Evolutionary conservation across 108 stramenopile species (phyloP), one percentile per base, ranked within the genome.

Genomic region (Chaetoceros tenuissimus): DNA sequence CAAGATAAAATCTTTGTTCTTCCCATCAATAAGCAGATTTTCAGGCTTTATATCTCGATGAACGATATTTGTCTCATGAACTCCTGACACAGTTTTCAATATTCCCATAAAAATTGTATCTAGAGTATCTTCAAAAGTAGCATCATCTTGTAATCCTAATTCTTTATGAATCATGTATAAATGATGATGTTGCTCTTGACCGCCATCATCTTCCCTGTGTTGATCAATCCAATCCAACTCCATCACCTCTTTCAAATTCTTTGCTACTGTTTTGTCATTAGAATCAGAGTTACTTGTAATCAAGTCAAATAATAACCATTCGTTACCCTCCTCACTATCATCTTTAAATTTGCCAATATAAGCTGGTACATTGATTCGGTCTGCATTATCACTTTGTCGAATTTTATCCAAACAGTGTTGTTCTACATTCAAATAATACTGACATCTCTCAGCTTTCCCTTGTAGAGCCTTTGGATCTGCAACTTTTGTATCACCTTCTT

Each of bases 31-130:
- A 10, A 86, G 53, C 10, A 90, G 55, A 60, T 86, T 86, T 23
- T 67, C 78, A 8, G 85, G 89, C 66, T 90, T 90, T 46, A 86
- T 64, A 69, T 90, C 89, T 8, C 89, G 77, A 67, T 90, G 89
- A 17, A 83, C 78, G 43, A 90, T 79, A 20, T 73, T 60, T 23
- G 52, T 21, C 16, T 50, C 47, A 59, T 90, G 85, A 21, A 84
- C 64, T 27, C 48, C 55, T 19, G 40, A 45, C 55, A 87, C 53
- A 23, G 72, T 71, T 25, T 72, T 56, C 49, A 90, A 68, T 3
- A 90, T 50, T 10, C 45, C 51, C 13, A 48, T 18, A 10, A 84
- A 59, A 10, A 72, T 57, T 25, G 45, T 57, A 61, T 84, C 82
- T 3, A 84, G 51, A 23, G 70, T 73, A 62, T 77, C 72, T 26